Evolutionary conservation across 2,329 filamentous ascomycete genomes (phyloP).

Genomic region (Apiospora marii): DNA sequence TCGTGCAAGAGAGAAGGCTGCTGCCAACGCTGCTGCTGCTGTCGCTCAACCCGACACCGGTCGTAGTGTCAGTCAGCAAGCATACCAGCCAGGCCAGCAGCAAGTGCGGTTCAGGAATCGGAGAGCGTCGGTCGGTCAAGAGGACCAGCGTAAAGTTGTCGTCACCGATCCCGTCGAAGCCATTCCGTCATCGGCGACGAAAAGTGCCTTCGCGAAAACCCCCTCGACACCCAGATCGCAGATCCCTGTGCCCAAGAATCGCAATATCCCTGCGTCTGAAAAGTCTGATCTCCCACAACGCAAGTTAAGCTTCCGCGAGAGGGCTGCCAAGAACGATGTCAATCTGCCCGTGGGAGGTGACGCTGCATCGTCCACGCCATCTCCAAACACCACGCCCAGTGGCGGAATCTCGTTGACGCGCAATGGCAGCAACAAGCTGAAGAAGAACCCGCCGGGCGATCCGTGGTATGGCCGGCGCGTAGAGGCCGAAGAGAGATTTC

Average conservation of each 20-base stretch:
- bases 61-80: conserved; percentile 29
- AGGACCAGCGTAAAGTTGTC: conserved; percentile 34
- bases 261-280: conserved; percentile 35
- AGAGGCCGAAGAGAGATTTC: conserved; percentile 52
- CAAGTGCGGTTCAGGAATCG: conserved; percentile 45
- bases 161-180: conserved; percentile 4
- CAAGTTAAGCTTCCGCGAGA: conserved; percentile 68
- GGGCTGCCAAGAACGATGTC: conserved; percentile 56
- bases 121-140: conserved; percentile 35
- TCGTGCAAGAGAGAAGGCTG: conserved; percentile 69
- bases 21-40: conserved; percentile 49
- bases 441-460: conserved; percentile 64
- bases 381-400: conserved; percentile 40
- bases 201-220: conserved; percentile 42
- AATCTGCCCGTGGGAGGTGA: conserved; percentile 42
- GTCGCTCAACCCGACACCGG: conserved; percentile 30
- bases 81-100: conserved; percentile 28
- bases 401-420: conserved; percentile 51
- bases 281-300: conserved; percentile 55
- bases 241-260: conserved; percentile 38
- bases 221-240: conserved; percentile 41
- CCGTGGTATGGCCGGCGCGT: conserved; percentile 52
- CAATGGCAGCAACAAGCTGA: conserved; percentile 65
- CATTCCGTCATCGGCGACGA: conserved; percentile 18
- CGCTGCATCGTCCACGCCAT: conserved; percentile 36